A percentile compares a stretch with the other conserved stretches of the same genome.
Conservation (phyloP, 176 grass and related monocot species). For the Olyra latifolia region DNA sequence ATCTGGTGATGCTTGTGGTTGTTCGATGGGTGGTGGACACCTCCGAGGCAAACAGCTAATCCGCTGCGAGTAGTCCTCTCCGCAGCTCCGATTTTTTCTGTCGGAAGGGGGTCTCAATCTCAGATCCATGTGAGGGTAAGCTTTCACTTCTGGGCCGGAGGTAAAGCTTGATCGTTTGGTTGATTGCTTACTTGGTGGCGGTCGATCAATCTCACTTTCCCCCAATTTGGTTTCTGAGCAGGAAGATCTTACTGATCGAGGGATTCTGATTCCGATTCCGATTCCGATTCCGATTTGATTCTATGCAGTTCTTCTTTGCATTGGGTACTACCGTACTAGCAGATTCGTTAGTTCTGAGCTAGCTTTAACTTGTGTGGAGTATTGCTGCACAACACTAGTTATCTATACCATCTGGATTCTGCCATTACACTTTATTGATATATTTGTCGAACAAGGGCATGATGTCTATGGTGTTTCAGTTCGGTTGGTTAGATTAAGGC, state of each 20-base stretch:
- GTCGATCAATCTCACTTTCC: background rate
- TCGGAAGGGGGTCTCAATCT: background rate
- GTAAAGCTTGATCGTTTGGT: background rate
- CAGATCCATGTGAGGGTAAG: slow-evolving; percentile 1
- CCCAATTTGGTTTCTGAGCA: slow-evolving; percentile 15
- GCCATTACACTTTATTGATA: background rate
- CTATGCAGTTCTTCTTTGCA: background rate
- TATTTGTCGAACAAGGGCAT: background rate
- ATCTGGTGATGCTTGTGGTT: background rate
- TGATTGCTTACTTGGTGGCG: background rate
- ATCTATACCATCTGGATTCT: background rate
- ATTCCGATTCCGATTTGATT: background rate
- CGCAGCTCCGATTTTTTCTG: background rate
- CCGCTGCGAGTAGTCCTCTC: background rate
- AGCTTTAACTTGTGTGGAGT: background rate
- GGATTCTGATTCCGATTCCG: slow-evolving; percentile 8
- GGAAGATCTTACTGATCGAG: background rate
- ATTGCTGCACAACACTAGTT: background rate
- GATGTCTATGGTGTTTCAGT: background rate
- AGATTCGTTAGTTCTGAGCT: background rate
- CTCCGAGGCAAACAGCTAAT: background rate
- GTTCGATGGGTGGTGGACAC: background rate
- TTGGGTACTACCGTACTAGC: background rate
- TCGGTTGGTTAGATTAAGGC: background rate
- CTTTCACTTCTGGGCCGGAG: background rate